Evolutionary conservation across 345 rosid species (phyloP), one percentile per base, ranked within the genome.

Genomic region (Citrus maxima): DNA sequence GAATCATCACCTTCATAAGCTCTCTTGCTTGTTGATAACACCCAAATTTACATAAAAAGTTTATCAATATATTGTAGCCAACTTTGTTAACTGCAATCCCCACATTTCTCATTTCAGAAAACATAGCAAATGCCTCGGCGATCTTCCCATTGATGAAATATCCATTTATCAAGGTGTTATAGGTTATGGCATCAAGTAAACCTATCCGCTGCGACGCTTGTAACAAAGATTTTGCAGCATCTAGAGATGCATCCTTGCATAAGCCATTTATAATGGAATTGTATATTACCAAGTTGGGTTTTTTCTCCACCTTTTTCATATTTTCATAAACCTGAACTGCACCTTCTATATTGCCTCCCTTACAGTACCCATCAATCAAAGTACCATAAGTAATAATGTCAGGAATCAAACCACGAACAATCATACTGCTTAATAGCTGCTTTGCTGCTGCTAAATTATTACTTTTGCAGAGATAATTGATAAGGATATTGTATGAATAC

Each of bases 211-310:
- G 74, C 21, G 84, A 74, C 1, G 24, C 27, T 62, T 82, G 80
- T 32, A 79, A 21, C 86, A 85, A 69, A 73, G 19, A 28, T 61
- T 77, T 74, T 10, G 88, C 87, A 28, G 75, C 83, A 80, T 75
- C 82, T 60, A 68, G 13, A 27, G 76, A 61, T 70, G 78, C 88
- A 32, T 28, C 77, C 82, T 86, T 90, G 89, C 93, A 86, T 65
- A 91, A 84, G 72, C 97, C 90, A 76, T 88, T 81, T 16, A 89
- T 67, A 73, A 91, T 82, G 61, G 91, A 78, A 79, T 93, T 91
- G 80, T 88, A 85, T 10, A 93, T 74, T 35, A 84, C 65, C 60
- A 89, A 79, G 80, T 86, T 89, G 65, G 91, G 89, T 16, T 42
- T 60, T 64, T 80, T 76, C 62, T 80, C 85, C 73, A 77, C 73